Percentiles rank a stretch among this genome's conserved stretches.
Evolutionary conservation across 805 yeast genomes (phyloP).

Genomic region (Ogataea naganishii): DNA sequence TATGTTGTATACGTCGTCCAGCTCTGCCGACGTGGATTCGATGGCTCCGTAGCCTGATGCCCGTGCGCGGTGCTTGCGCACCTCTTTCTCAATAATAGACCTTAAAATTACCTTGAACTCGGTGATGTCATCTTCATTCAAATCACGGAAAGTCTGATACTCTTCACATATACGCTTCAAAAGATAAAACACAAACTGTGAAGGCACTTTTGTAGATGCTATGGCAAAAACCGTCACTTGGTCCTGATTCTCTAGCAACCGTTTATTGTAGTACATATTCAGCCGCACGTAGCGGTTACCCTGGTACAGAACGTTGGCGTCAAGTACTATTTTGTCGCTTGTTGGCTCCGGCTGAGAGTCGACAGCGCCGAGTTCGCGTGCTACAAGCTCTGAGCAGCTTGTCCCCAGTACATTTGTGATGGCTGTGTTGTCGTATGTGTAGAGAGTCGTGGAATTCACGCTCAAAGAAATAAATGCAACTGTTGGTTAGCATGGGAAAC

Average conservation of each 20-base stretch:
- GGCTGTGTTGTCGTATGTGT: slow-evolving; percentile 43
- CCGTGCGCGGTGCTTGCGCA: slow-evolving; percentile 33
- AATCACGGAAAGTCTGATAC: slow-evolving; percentile 17
- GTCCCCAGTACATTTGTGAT: slow-evolving; percentile 32
- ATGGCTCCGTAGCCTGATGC: slow-evolving; percentile 22
- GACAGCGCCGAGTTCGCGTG: slow-evolving; percentile 45
- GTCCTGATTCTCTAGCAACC: slow-evolving; percentile 33
- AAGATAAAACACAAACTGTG: slow-evolving; percentile 36
- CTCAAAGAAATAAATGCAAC: slow-evolving; percentile 18
- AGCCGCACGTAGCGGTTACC: slow-evolving; percentile 15
- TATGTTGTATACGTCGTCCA: slow-evolving; percentile 54
- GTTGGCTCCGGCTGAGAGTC: slow-evolving; percentile 33
- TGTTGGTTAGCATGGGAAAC: slow-evolving; percentile 6
- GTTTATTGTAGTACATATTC: slow-evolving; percentile 41
- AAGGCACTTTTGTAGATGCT: slow-evolving; percentile 34
- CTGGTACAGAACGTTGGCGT: slow-evolving; percentile 11
- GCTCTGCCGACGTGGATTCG: slow-evolving; percentile 35
- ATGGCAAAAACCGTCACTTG: slow-evolving; percentile 43
- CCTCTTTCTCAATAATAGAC: slow-evolving; percentile 48
- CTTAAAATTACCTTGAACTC: slow-evolving; percentile 50
- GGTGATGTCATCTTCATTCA: slow-evolving; percentile 16
- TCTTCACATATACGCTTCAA: slow-evolving; percentile 43
- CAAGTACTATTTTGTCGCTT: slow-evolving; percentile 25
- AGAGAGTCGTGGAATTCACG: slow-evolving; percentile 48
- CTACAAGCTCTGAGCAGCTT: slow-evolving; percentile 44